phyloP scores from a whole-genome alignment of 2,329 filamentous ascomycete species.

The Aspergillus pseudonomiae region DNA sequence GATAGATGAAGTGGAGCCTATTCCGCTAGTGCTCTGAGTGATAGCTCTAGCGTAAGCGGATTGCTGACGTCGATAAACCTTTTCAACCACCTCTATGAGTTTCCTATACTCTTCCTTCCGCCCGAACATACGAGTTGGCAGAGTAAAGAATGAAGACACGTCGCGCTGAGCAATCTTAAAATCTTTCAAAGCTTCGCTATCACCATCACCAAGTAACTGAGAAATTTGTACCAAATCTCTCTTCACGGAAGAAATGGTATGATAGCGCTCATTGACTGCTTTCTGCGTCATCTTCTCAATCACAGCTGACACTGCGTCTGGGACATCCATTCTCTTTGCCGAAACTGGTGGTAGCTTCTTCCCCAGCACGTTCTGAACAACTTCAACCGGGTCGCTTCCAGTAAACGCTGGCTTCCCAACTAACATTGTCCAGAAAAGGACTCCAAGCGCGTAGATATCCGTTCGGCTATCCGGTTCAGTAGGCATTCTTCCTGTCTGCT shows the following conservation, averaged over 20 bases:
- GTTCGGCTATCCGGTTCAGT: constrained; percentile 89
- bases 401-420: constrained; percentile 80
- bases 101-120: constrained; percentile 71
- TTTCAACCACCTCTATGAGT: constrained; percentile 75
- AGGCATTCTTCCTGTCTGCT: constrained; percentile 91
- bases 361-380: constrained; percentile 85
- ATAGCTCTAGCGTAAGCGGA: constrained; percentile 35
- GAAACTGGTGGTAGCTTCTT: constrained; percentile 78
- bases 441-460: constrained; percentile 89
- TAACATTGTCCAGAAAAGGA: constrained; percentile 84
- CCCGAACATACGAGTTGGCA: constrained; percentile 81
- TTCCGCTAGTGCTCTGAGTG: constrained; percentile 40
- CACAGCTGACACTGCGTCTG: constrained; percentile 77
- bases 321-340: constrained; percentile 77
- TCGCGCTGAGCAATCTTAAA: constrained; percentile 82
- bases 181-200: constrained; percentile 69
- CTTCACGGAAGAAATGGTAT: constrained; percentile 83
- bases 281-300: constrained; percentile 93
- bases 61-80: constrained; percentile 68
- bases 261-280: constrained; percentile 82
- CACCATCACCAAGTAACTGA: constrained; percentile 73
- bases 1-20: constrained; percentile 58
- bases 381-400: constrained; percentile 79
- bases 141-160: constrained; percentile 87
- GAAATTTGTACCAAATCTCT: constrained; percentile 77